Base-by-base conservation (phyloP, 2,329 filamentous ascomycete species). In the Tolypocladium endophyticum region DNA sequence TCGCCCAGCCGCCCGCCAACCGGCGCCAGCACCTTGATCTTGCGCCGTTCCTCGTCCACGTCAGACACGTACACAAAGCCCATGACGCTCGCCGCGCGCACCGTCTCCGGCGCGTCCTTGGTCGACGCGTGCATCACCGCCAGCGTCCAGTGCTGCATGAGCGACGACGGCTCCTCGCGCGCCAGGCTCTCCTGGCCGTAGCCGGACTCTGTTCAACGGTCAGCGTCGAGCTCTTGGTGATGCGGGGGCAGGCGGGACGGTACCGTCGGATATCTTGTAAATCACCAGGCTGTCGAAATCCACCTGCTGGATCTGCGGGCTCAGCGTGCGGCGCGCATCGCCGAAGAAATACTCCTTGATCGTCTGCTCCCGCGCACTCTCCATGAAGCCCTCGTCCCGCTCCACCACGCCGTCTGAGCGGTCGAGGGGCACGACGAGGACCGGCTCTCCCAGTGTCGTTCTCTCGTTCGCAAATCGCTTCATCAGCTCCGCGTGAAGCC, bases 271-370 rank as follows among this genome's bases (percentile, higher is more conserved):
- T 35, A 88, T 79, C 63, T 82, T 85, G 77, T 89, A 96, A 52
- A 97, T 81, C 2, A 84, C 80, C 45, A 97, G 72, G 11, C 86
- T 84, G 61, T 85, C 81, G 70, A 92, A 94, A 63, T 91, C 87
- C 5, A 96, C 84, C 61, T 89, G 88, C 68, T 96, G 90, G 8
- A 91, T 95, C 67, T 92, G 89, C 0, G 94, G 94, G 54, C 89
- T 94, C 2, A 99, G 78, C 0, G 90, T 88, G 60, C 88, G 83
- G 62, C 85, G 86, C 1, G 82, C 75, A 63, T 89, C 88, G 12
- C 94, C 94, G 70, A 97, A 99, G 77, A 99, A 99, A 74, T 99
- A 99, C 66, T 92, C 88, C 65, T 89, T 88, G 58, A 97, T 92
- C 57, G 89, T 83, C 0, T 88, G 84, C 68, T 95, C 89, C 53